phyloP scores from a whole-genome alignment of 2,329 filamentous ascomycete genomes.

The Apiospora koreana region DNA sequence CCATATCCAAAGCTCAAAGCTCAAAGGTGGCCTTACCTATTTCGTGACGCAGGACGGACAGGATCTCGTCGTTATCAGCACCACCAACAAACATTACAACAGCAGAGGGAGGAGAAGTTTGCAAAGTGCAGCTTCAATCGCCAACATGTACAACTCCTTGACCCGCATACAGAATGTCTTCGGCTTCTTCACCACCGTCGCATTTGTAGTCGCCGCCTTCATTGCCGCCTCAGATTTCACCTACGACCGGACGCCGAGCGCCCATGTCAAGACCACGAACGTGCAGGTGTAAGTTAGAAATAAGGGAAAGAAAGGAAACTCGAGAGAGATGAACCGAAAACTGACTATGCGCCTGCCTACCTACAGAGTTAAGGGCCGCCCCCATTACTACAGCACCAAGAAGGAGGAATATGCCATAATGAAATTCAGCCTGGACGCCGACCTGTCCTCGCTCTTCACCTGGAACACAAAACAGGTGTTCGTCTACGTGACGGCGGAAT shows the following conservation, averaged over 20 bases:
- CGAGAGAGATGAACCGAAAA: neutral
- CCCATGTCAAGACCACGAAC: conserved; percentile 67
- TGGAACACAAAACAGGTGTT: conserved; percentile 99
- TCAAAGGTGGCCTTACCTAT: conserved; percentile 20
- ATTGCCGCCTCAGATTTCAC: conserved; percentile 81
- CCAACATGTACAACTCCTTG: conserved; percentile 81
- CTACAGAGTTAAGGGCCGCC: conserved; percentile 77
- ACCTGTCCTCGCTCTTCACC: conserved; percentile 89
- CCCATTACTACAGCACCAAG: conserved; percentile 93
- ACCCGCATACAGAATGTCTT: conserved; percentile 90
- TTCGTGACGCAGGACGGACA: neutral
- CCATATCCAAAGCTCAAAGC: conserved; percentile 12
- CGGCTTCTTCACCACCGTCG: conserved; percentile 96
- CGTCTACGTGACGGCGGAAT: conserved; percentile 88
- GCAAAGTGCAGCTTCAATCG: conserved; percentile 13
- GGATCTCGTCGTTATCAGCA: neutral
- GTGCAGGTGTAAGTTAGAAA: conserved; percentile 74
- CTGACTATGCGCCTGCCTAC: neutral
- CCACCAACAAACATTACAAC: conserved; percentile 26
- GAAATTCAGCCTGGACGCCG: conserved; percentile 88
- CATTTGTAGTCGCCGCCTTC: conserved; percentile 75
- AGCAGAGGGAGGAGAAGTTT: neutral
- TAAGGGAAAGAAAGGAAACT: neutral
- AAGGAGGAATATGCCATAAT: conserved; percentile 96
- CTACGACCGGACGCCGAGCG: conserved; percentile 67